A percentile compares a stretch with the other conserved stretches of the same genome.
Evolutionary conservation across 495 filamentous ascomycete genomes (phyloP).

Genomic region (Letharia lupina): DNA sequence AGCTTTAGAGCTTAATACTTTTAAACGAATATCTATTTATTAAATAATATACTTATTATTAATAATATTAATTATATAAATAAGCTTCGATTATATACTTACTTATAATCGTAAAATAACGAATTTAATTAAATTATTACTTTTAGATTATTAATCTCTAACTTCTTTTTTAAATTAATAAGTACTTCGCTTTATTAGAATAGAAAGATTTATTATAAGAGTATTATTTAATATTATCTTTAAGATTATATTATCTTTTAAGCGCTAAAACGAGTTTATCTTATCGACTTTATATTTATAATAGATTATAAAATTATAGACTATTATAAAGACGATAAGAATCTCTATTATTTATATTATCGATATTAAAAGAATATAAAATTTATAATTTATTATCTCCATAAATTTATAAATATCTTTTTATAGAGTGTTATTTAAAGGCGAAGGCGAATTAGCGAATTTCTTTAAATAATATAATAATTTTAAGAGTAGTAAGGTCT

Average conservation of each 20-base stretch:
- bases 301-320: background rate
- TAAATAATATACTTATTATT: no score
- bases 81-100: background rate
- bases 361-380: constrained; percentile 1
- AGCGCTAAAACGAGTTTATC: background rate
- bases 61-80: constrained; percentile 5
- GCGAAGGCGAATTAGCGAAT: no score
- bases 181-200: background rate
- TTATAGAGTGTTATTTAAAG: no score
- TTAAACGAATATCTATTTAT: background rate
- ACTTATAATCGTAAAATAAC: background rate
- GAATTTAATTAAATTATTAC: background rate
- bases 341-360: background rate
- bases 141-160: background rate
- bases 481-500: no score
- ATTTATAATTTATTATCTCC: background rate
- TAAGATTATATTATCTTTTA: background rate
- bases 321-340: background rate
- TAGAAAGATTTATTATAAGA: background rate
- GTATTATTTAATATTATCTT: background rate
- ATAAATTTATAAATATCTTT: no score
- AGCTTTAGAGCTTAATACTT: background rate
- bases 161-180: background rate
- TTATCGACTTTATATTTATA: background rate
- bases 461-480: no score